Evolutionary conservation across 2,329 filamentous ascomycete genomes (phyloP).

Genomic region (Septoria petroselini): DNA sequence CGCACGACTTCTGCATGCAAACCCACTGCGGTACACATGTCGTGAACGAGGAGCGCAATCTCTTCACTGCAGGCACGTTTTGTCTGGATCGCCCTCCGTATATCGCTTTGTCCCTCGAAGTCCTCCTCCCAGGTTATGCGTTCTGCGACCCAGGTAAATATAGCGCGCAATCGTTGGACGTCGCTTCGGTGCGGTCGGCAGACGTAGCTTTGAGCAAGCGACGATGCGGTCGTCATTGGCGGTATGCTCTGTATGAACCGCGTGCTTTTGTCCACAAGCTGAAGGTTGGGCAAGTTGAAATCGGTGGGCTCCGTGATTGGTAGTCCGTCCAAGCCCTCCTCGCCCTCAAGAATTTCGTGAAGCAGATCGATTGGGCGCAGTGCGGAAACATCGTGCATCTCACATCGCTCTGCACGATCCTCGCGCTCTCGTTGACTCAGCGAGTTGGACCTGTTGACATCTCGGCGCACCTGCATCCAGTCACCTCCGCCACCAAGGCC

Average conservation of each 20-base stretch:
- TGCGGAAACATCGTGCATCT: slow-evolving; percentile 89
- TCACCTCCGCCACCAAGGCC: slow-evolving; percentile 66
- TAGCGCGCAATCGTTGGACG: slow-evolving; percentile 85
- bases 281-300: slow-evolving; percentile 67
- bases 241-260: slow-evolving; percentile 79
- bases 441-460: slow-evolving; percentile 93
- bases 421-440: slow-evolving; percentile 81
- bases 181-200: slow-evolving; percentile 93
- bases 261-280: slow-evolving; percentile 90
- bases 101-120: slow-evolving; percentile 79
- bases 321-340: slow-evolving; percentile 81
- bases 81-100: slow-evolving; percentile 75
- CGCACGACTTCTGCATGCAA: slow-evolving; percentile 82
- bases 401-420: slow-evolving; percentile 82
- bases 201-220: slow-evolving; percentile 84
- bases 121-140: slow-evolving; percentile 95
- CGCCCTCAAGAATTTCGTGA: slow-evolving; percentile 78
- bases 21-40: slow-evolving; percentile 91
- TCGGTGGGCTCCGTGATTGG: slow-evolving; percentile 80
- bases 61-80: slow-evolving; percentile 85
- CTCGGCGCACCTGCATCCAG: slow-evolving; percentile 96
- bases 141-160: slow-evolving; percentile 97
- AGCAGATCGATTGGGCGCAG: slow-evolving; percentile 88
- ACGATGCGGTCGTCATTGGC: slow-evolving; percentile 74
- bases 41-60: slow-evolving; percentile 79